Base-by-base conservation (phyloP, 306 rosid species). In the Medicago ruthenica region DNA sequence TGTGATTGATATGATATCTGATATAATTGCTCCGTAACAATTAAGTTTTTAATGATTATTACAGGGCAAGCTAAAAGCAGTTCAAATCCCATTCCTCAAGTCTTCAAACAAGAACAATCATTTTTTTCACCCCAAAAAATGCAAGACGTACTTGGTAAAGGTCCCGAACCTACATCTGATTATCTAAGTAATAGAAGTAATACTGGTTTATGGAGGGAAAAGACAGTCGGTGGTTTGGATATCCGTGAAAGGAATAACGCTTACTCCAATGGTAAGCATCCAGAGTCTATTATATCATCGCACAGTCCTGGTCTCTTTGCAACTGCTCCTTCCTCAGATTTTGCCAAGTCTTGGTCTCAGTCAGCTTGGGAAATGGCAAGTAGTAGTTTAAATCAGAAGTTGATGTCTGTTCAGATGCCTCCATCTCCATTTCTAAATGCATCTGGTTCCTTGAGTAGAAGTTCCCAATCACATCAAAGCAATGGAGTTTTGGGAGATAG, bases 21-120 rank as follows among this genome's bases (percentile, higher is more conserved):
- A 66, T 75, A 67, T n/a, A 75, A 55, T 37, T 70, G 65, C 34
- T 36, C 54, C 44, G 9, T 74, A 34, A 45, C 39, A 17, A 22
- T 54, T 76, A 14, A 18, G 50, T n/a, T 71, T 57, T 58, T 79
- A 2, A 82, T 75, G 55, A 66, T 83, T 71, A 66, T 84, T 78
- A 58, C 92, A 92, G 97, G 93, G 83, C 83, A 79, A 80, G 76
- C 78, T 55, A 89, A 84, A 83, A 81, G 85, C 85, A 81, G 59
- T 62, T 37, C 40, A 24, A 85, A 81, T 54, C 22, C 83, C 68
- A 39, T 77, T 81, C 74, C 90, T 71, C 85, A 83, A 57, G 82
- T 77, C 67, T 78, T 80, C 79, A 86, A 80, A 67, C 85, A 80
- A n/a, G 93, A 88, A 21, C 85, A 83, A 20, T 86, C 85, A 40